Evolutionary conservation across 805 yeast genomes (phyloP), one percentile per base, ranked within the genome.

Genomic region (Saturnispora gosingensis): DNA sequence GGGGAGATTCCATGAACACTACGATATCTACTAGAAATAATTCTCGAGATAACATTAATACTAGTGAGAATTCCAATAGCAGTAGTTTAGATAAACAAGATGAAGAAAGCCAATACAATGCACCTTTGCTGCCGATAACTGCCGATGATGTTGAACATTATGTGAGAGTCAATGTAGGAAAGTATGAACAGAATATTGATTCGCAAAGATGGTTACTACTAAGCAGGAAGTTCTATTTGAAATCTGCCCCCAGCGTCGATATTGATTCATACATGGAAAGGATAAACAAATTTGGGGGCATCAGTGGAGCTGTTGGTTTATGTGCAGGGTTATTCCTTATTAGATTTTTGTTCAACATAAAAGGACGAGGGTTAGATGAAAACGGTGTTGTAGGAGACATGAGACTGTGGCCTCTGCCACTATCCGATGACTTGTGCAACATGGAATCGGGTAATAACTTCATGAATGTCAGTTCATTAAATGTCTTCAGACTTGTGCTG

Each of bases 401-500:
- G n/a, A 27, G 51, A 25, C 28, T 49, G 15, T 49, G 51, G 51
- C 51, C 50, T 10, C 16, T 48, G 32, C 40, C 46, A 13, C 34
- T 44, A 40, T 40, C 44, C 18, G 25, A 22, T 3, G 44, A 40
- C 5, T 18, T 40, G n/a, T 11, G 16, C 24, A 20, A 20, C 6
- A n/a, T 18, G 7, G 32, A 25, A 13, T 16, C 34, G 5, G 34
- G 38, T 38, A 10, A 63, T 4, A 42, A 52, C 38, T 56, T 67
- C 64, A 49, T 67, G 28, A 66, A 67, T 2, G 58, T 74, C 11
- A 66, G 70, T 42, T 59, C 61, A 6, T 56, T 67, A 45, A 73
- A 74, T 52, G 71, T 67, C 5, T 70, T 72, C 53, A 56, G 78
- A 34, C 57, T 74, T 44, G 57, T 72, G 8, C 60, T 73, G 52